Evolutionary conservation across 106 monocot species (phyloP).

Genomic region (Apostasia ramifera): DNA sequence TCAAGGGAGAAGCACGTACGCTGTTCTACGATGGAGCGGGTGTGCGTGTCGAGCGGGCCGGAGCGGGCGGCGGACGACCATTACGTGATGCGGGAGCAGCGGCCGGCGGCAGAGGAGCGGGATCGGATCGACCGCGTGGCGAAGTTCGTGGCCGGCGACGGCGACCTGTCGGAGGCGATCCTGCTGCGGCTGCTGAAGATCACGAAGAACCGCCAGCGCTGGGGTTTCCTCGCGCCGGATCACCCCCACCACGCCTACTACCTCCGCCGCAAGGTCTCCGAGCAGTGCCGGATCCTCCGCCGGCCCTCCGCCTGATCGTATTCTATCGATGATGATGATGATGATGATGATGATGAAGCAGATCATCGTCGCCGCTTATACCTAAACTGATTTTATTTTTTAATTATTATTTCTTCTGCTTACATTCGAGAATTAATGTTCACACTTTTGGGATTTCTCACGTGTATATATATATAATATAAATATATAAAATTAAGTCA

Average conservation of each 20-base stretch:
- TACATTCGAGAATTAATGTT: too few species aligned
- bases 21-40: too few species aligned
- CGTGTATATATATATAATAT: too few species aligned
- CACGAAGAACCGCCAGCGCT: constrained; percentile 36
- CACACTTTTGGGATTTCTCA: too few species aligned
- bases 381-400: too few species aligned
- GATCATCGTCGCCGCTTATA: too few species aligned
- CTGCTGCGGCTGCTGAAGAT: constrained; percentile 36
- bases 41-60: too few species aligned
- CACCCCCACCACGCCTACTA: constrained; percentile 57
- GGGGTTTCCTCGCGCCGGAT: constrained; percentile 53
- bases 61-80: neutral
- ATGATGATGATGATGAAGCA: too few species aligned
- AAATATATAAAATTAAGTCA: too few species aligned
- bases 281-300: constrained; percentile 39
- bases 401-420: too few species aligned
- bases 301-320: neutral
- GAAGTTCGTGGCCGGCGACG: constrained; percentile 37
- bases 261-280: constrained; percentile 38
- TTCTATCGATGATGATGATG: too few species aligned
- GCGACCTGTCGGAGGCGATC: constrained; percentile 25
- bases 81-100: neutral
- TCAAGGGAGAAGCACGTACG: too few species aligned
- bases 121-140: constrained; percentile 45
- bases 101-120: constrained; percentile 22